Percentiles rank a stretch among this genome's conserved stretches.
These are phyloP conservation scores for Blastocystis sp. DNA, from an alignment of 352 stramenopile genomes.

Conservation along the genomic window DNA sequence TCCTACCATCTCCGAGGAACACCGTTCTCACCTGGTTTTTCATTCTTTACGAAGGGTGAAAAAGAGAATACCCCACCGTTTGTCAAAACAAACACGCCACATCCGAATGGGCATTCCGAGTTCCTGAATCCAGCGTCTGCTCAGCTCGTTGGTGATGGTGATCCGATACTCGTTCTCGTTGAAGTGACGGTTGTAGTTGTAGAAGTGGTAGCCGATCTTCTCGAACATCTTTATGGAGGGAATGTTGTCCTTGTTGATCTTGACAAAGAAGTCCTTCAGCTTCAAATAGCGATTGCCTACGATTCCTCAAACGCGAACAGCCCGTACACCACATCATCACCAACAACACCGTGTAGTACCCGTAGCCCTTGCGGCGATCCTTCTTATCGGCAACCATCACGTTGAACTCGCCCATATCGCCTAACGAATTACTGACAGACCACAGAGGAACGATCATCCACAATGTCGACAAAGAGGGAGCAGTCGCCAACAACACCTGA, in stretches of 20 bases:
- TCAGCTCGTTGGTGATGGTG: conserved; percentile 17
- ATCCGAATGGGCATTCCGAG: conserved; percentile 12
- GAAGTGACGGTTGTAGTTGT: conserved; percentile 45
- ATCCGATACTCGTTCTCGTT: conserved; percentile 47
- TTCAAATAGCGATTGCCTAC: conserved; percentile 23
- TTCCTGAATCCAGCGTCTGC: conserved; percentile 35
- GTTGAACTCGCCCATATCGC: conserved; percentile 57
- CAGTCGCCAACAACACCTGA: conserved; percentile 21
- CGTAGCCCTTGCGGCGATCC: conserved; percentile 48
- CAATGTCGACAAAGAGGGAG: conserved; percentile 39
- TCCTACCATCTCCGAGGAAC: conserved; percentile 28
- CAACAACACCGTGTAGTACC: conserved; percentile 14
- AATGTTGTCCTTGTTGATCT: conserved; percentile 55
- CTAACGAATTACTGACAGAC: background rate
- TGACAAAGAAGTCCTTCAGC: conserved; percentile 54
- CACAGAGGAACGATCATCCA: conserved; percentile 16
- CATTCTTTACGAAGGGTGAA: background rate
- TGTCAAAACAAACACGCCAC: conserved; percentile 2
- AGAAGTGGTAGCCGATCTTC: conserved; percentile 48
- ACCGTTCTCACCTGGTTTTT: background rate
- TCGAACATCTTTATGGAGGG: conserved; percentile 54
- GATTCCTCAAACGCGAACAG: background rate
- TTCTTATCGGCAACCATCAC: conserved; percentile 57
- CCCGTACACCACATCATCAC: conserved; percentile 47
- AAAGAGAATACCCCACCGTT: background rate